Base-by-base conservation (phyloP, 2,329 filamentous ascomycete species). In the Venturia effusa region DNA sequence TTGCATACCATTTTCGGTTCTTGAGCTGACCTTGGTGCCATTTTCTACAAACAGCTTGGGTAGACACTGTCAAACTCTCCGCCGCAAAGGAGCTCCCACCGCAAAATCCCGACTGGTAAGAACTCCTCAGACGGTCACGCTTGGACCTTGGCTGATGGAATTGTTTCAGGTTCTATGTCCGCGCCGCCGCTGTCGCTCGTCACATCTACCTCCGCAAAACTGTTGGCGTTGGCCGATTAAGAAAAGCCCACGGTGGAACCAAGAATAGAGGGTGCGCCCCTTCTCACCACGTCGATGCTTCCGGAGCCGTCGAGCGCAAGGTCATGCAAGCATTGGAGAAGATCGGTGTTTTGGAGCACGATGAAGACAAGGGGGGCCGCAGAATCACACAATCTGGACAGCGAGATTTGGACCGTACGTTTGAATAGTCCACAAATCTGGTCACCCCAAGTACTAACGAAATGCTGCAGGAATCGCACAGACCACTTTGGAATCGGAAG, bases 181-280 rank as follows among this genome's bases (percentile, higher is more conserved):
- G 94, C 77, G 92, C 93, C 74, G 94, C 94, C 74, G 87, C 93
- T 71, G 88, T 99, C 77, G 94, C 94, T 76, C 92, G 92, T 77
- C 93, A 97, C 85, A 88, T 99, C 84, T 99, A 99, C 86, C 85
- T 99, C 80, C 90, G 94, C 84, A 99, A 99, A 87, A 97, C 92
- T 69, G 92, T 99, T 77, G 94, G 94, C 85, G 91, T 99, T 73
- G 94, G 94, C 81, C 92, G 94, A 77, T 88, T 99, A 74, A 89
- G 93, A 80, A 96, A 96, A 84, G 89, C 89, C 70, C 94, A 99
- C 87, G 94, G 74, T 66, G 69, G 86, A 73, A 89, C 89, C 84
- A 97, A 96, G 88, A 99, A 97, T 89, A 92, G 94, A 73, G 94
- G 94, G 74, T 86, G 86, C 73, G 86, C 89, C 72, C 94, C 94